These are phyloP conservation scores for Chlamydomonas sphaeroides DNA, from an alignment of 139 green algal genomes.

Conservation along the genomic window DNA sequence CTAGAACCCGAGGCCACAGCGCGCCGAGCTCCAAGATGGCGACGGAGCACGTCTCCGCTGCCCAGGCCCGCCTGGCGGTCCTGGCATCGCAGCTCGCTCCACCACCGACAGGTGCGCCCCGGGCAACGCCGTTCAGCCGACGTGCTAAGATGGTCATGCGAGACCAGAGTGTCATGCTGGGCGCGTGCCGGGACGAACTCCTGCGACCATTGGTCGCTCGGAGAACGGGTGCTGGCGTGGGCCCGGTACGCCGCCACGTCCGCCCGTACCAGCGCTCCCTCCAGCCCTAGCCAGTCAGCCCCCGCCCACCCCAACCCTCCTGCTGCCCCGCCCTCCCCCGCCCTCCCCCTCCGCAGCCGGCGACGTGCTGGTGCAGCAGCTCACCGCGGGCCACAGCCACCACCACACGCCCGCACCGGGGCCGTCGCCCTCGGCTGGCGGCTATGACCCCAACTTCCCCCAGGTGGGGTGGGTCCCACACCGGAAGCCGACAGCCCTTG, in stretches of 20 bases:
- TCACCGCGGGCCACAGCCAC: background rate
- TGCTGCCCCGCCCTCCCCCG: too few species aligned
- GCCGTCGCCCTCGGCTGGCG: background rate
- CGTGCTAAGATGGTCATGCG: too few species aligned
- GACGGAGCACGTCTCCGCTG: background rate
- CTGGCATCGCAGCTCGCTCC: slow-evolving; percentile 14
- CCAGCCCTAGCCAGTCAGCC: too few species aligned
- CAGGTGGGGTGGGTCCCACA: slow-evolving; percentile 37
- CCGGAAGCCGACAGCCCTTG: too few species aligned
- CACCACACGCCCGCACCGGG: background rate
- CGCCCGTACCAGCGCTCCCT: background rate
- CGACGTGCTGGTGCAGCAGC: slow-evolving; percentile 32
- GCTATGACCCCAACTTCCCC: slow-evolving; percentile 38
- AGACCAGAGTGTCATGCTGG: too few species aligned
- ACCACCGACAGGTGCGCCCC: background rate
- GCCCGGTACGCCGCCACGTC: too few species aligned
- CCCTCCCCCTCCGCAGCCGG: background rate
- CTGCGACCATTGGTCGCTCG: too few species aligned
- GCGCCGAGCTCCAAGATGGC: slow-evolving; percentile 6
- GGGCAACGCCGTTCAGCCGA: too few species aligned
- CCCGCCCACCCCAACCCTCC: too few species aligned
- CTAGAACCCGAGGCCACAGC: too few species aligned
- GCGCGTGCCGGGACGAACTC: too few species aligned
- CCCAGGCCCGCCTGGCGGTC: slow-evolving; percentile 2
- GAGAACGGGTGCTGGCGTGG: too few species aligned